Evolutionary conservation across 208 protist genomes (phyloP).

Genomic region (Acanthamoeba royreba): DNA sequence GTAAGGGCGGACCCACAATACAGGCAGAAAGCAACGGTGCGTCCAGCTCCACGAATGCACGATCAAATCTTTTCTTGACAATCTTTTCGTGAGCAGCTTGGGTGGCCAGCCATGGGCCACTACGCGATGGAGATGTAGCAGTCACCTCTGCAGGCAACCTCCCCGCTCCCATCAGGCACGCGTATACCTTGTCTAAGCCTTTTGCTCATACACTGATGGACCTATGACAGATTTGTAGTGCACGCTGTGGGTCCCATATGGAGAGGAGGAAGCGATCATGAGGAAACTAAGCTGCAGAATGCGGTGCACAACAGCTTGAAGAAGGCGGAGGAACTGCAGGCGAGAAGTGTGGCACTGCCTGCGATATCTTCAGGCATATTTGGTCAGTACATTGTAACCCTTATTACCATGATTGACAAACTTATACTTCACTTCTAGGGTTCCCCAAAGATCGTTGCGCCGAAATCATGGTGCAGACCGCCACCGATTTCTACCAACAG

Average conservation of each 20-base stretch:
- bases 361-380: constrained; percentile 22
- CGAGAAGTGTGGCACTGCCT: neutral
- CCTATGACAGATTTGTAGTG: neutral
- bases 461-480: constrained; percentile 1
- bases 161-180: neutral
- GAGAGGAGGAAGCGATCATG: neutral
- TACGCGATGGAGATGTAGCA: neutral
- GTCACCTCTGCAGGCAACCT: neutral
- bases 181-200: neutral
- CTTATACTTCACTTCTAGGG: neutral
- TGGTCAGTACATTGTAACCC: neutral
- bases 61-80: neutral
- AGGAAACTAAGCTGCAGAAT: neutral
- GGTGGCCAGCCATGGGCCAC: neutral
- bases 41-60: no score
- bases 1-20: neutral
- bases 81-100: neutral
- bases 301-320: neutral
- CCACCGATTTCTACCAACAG: neutral
- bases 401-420: neutral
- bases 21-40: neutral
- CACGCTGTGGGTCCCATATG: constrained; percentile 9
- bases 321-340: neutral
- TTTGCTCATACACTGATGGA: neutral
- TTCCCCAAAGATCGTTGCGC: constrained; percentile 47